Evolutionary conservation across 805 yeast species (phyloP).

Genomic region (Metschnikowia gruessii): DNA sequence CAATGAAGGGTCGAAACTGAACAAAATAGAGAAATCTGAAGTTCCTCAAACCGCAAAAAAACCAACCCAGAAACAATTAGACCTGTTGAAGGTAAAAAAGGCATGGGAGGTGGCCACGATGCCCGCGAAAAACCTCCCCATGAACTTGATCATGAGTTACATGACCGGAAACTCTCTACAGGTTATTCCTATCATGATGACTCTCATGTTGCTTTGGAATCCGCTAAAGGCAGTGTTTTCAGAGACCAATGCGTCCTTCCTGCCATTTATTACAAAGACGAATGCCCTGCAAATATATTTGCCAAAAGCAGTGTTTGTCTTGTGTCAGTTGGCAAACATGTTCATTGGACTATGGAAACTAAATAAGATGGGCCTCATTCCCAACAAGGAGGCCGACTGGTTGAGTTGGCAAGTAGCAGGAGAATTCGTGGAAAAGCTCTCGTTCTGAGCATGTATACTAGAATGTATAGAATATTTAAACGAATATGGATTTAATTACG

Average conservation of each 20-base stretch:
- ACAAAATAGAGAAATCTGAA: conserved; percentile 2
- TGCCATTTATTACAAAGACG: conserved; percentile 39
- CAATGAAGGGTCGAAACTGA: background rate
- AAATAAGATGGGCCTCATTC: conserved; percentile 85
- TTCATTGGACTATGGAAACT: conserved; percentile 82
- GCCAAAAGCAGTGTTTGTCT: conserved; percentile 47
- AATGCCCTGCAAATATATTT: conserved; percentile 31
- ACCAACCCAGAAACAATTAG: conserved; percentile 25
- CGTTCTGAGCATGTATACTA: background rate
- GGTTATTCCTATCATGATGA: conserved; percentile 87
- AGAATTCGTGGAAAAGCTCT: conserved; percentile 10
- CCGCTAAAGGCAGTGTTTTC: conserved; percentile 71
- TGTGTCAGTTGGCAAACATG: conserved; percentile 53
- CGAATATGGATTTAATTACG: no score
- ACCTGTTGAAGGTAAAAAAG: conserved; percentile 50
- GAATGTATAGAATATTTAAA: background rate
- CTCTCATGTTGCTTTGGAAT: conserved; percentile 73
- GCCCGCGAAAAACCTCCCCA: conserved; percentile 83
- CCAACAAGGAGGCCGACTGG: conserved; percentile 89
- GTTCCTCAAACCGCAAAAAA: conserved; percentile 11
- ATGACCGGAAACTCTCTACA: conserved; percentile 91
- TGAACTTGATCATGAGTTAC: conserved; percentile 86
- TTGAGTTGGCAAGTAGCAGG: conserved; percentile 68
- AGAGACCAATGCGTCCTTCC: conserved; percentile 55
- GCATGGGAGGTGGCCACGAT: conserved; percentile 85